These are phyloP conservation scores for Talaromyces sp. DNA, from an alignment of 2,329 filamentous ascomycete species.

Conservation along the genomic window DNA sequence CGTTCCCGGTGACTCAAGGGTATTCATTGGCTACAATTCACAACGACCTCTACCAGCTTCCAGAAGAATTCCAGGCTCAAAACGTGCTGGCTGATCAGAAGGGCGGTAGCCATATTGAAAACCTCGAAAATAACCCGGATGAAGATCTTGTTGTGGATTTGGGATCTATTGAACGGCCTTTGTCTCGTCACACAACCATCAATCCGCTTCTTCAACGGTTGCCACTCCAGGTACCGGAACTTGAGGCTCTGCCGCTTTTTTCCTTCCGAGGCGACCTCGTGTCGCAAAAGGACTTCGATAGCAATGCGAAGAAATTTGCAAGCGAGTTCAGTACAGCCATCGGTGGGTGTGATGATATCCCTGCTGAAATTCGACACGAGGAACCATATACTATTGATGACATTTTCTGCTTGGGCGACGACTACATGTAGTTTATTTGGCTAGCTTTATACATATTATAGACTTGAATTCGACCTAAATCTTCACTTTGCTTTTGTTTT, in stretches of 20 bases:
- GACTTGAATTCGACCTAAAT: background rate
- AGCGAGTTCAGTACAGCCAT: constrained; percentile 58
- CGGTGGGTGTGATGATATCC: constrained; percentile 58
- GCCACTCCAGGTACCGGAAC: constrained; percentile 46
- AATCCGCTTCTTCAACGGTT: constrained; percentile 46
- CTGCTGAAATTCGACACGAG: constrained; percentile 24
- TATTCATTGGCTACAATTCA: constrained; percentile 67
- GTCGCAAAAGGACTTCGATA: constrained; percentile 33
- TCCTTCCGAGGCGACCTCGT: constrained; percentile 56
- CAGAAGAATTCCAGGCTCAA: constrained; percentile 57
- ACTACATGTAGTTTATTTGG: background rate
- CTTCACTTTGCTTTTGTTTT: too few species aligned
- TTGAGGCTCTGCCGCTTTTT: constrained; percentile 55
- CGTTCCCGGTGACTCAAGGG: constrained; percentile 44
- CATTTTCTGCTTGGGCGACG: constrained; percentile 59
- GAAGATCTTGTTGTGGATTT: constrained; percentile 11
- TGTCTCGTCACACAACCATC: constrained; percentile 37
- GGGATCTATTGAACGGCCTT: constrained; percentile 19
- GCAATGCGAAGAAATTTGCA: constrained; percentile 50
- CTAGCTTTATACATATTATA: background rate
- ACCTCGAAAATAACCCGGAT: constrained; percentile 16
- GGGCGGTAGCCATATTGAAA: constrained; percentile 11
- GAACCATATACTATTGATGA: constrained; percentile 46
- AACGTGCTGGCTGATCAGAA: constrained; percentile 3
- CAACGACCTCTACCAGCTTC: constrained; percentile 65